Percentiles rank a stretch among this genome's conserved stretches.
These are phyloP conservation scores for Penicillium brevicompactum DNA, from an alignment of 2,329 filamentous ascomycete genomes.

Conservation along the genomic window DNA sequence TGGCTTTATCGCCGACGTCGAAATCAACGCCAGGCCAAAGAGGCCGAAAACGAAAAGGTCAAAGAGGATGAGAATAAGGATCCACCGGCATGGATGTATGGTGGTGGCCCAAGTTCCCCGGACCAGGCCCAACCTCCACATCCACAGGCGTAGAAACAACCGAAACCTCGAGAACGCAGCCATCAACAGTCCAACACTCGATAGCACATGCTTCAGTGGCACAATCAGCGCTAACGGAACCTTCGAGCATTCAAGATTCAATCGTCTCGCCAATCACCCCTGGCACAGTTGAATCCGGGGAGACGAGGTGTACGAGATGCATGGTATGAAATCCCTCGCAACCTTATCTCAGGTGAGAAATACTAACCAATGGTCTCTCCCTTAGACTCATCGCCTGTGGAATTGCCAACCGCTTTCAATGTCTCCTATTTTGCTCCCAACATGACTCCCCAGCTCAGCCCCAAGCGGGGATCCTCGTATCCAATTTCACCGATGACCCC, in stretches of 20 bases:
- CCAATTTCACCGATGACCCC: conserved; percentile 2
- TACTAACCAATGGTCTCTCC: background rate
- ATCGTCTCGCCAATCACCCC: conserved; percentile 1
- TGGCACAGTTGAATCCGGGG: conserved; percentile 6
- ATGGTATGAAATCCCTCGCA: background rate
- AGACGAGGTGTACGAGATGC: conserved; percentile 5
- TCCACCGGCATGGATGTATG: background rate
- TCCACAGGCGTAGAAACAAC: background rate
- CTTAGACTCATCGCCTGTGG: conserved; percentile 4
- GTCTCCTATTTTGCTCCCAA: background rate
- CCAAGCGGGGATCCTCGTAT: background rate
- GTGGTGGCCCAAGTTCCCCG: background rate
- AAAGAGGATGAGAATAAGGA: background rate
- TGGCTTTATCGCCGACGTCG: conserved; percentile 23
- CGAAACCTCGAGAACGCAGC: background rate
- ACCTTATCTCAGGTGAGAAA: background rate
- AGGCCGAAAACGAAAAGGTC: background rate
- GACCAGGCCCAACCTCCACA: conserved; percentile 1
- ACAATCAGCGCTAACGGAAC: background rate
- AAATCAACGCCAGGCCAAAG: background rate
- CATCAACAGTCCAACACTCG: background rate
- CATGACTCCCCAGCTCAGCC: background rate
- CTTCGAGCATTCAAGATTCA: conserved; percentile 1
- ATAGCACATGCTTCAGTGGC: background rate
- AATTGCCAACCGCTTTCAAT: conserved; percentile 5